phyloP scores from a whole-genome alignment of 179 eudicot species.

The Sideroxylon spinosum region DNA sequence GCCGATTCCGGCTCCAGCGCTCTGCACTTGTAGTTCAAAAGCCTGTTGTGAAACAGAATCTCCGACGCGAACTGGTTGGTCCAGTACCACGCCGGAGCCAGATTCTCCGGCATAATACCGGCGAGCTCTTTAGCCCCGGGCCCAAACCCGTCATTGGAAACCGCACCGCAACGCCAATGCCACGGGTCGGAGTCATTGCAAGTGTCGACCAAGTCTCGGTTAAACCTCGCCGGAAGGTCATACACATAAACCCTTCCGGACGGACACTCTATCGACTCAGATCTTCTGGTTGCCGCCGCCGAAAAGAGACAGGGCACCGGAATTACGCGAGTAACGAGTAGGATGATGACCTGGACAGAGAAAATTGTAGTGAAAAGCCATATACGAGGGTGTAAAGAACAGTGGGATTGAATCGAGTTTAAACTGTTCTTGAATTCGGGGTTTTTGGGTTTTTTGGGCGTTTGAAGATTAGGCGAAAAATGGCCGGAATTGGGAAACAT shows the following conservation, averaged over 20 bases:
- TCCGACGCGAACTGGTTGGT: slow-evolving; percentile 45
- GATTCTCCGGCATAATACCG: slow-evolving; percentile 28
- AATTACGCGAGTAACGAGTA: slow-evolving; percentile 5
- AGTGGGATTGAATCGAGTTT: slow-evolving; percentile 16
- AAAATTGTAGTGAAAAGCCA: slow-evolving; percentile 10
- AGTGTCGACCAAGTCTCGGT: slow-evolving; percentile 29
- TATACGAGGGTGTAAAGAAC: slow-evolving; percentile 17
- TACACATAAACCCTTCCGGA: slow-evolving; percentile 41
- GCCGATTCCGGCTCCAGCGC: slow-evolving; percentile 40
- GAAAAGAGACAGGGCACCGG: background rate
- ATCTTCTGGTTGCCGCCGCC: background rate
- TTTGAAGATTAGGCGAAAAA: background rate
- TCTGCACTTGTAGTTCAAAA: slow-evolving; percentile 34
- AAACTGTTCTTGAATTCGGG: background rate
- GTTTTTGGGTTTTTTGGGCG: slow-evolving; percentile 8
- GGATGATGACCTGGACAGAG: slow-evolving; percentile 15
- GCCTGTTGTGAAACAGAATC: slow-evolving; percentile 31
- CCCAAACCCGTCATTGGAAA: slow-evolving; percentile 43
- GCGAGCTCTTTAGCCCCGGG: slow-evolving; percentile 26
- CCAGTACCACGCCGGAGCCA: slow-evolving; percentile 35
- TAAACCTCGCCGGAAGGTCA: slow-evolving; percentile 42
- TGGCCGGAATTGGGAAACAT: slow-evolving; percentile 10
- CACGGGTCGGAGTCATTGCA: slow-evolving; percentile 43
- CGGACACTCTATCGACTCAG: slow-evolving; percentile 14
- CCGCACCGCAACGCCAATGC: slow-evolving; percentile 40